Evolutionary conservation across 495 filamentous ascomycete genomes (phyloP).

Genomic region (Hypoxylon fragiforme): DNA sequence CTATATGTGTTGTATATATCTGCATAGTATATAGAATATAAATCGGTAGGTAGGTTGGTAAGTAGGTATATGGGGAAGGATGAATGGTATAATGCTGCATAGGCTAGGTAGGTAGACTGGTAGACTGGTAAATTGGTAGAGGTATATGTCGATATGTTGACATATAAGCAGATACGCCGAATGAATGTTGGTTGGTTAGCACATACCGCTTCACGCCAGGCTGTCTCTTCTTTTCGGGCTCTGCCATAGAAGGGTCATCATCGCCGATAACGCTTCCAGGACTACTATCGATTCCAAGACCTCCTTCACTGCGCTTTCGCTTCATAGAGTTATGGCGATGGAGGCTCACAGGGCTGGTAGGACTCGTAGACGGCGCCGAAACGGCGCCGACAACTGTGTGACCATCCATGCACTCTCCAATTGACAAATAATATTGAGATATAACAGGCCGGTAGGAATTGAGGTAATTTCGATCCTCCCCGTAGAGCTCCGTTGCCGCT

Average conservation of each 20-base stretch:
- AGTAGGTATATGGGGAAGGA: background rate
- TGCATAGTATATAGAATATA: background rate
- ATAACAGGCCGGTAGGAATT: slow-evolving; percentile 27
- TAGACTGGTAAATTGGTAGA: background rate
- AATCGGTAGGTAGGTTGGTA: background rate
- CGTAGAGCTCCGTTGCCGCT: slow-evolving; percentile 27
- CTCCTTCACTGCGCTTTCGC: slow-evolving; percentile 51
- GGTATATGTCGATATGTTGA: background rate
- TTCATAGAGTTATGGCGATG: slow-evolving; percentile 51
- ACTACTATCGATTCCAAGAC: slow-evolving; percentile 60
- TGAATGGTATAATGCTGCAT: too few relatives aligned
- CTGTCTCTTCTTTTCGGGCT: slow-evolving; percentile 65
- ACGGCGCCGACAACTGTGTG: slow-evolving; percentile 41
- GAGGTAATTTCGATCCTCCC: slow-evolving; percentile 24
- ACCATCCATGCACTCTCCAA: slow-evolving; percentile 45
- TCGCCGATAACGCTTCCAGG: slow-evolving; percentile 69
- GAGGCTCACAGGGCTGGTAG: slow-evolving; percentile 47
- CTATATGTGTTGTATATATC: slow-evolving; percentile 1
- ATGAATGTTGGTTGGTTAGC: background rate
- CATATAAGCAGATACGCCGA: background rate
- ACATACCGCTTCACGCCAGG: slow-evolving; percentile 71
- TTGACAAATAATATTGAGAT: slow-evolving; percentile 34
- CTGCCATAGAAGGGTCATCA: slow-evolving; percentile 60
- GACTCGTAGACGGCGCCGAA: slow-evolving; percentile 44
- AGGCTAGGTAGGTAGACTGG: background rate